Evolutionary conservation across 768 basidiomycete genomes (phyloP).

Genomic region (Fistulinella prunicolor): DNA sequence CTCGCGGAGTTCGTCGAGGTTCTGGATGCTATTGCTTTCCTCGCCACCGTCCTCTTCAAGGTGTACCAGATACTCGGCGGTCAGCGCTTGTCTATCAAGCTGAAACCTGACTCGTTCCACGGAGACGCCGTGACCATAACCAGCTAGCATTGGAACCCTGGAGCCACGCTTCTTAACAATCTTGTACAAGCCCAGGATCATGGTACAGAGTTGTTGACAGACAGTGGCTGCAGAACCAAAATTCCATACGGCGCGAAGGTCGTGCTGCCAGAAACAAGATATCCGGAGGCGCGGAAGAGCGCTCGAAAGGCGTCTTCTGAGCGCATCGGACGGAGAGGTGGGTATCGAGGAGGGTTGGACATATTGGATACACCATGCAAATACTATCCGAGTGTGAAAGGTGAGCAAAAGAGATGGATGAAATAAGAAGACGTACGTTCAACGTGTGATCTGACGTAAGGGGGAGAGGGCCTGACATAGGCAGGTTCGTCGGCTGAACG

Average conservation of each 20-base stretch:
- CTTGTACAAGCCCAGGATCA: conserved; percentile 78
- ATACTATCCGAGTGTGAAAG: conserved; percentile 45
- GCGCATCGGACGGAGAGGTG: conserved; percentile 35
- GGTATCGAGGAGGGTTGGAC: conserved; percentile 38
- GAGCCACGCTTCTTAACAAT: conserved; percentile 73
- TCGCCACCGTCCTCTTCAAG: conserved; percentile 49
- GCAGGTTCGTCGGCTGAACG: conserved; percentile 87
- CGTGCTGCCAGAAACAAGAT: conserved; percentile 95
- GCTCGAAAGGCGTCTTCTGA: conserved; percentile 27
- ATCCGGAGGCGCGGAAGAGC: conserved; percentile 55
- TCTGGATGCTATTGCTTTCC: conserved; percentile 31
- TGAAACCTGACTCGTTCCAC: conserved; percentile 80
- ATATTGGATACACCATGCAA: conserved; percentile 92
- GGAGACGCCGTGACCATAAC: conserved; percentile 79
- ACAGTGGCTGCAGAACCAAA: conserved; percentile 63
- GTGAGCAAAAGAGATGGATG: conserved; percentile 6
- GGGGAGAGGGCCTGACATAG: conserved; percentile 88
- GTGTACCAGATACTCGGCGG: conserved; percentile 80
- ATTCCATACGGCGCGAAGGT: conserved; percentile 84
- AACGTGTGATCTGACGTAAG: conserved; percentile 87
- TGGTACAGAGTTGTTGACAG: conserved; percentile 80
- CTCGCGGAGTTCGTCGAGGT: conserved; percentile 69
- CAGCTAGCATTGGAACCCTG: conserved; percentile 69
- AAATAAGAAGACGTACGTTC: conserved; percentile 48
- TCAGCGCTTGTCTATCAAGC: conserved; percentile 77